Conservation (phyloP, 2,329 filamentous ascomycete genomes). For the Aureobasidium musti region DNA sequence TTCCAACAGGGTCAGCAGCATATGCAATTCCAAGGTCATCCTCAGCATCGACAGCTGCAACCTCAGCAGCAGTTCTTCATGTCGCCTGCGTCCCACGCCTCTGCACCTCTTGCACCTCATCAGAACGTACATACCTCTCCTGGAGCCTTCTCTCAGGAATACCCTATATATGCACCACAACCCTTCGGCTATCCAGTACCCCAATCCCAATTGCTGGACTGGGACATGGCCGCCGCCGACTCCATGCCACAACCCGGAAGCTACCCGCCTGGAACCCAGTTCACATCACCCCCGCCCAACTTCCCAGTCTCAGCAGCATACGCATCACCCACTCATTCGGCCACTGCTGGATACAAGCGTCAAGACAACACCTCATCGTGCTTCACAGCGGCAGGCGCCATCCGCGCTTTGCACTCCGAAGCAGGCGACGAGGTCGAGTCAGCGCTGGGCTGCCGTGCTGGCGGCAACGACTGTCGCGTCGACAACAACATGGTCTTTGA, state of each 20-base stretch:
- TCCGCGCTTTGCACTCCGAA: constrained; percentile 48
- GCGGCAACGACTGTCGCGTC: constrained; percentile 46
- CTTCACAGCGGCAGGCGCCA: constrained; percentile 49
- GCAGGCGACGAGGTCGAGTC: constrained; percentile 44
- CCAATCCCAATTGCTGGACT: constrained; percentile 2
- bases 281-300: background rate
- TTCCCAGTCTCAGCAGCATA: background rate
- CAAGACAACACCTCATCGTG: constrained; percentile 38
- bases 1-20: background rate
- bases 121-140: background rate
- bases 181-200: constrained; percentile 1
- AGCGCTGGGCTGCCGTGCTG: constrained; percentile 46
- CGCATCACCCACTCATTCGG: background rate
- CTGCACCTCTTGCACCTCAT: background rate
- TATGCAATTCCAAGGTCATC: constrained; percentile 4
- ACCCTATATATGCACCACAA: constrained; percentile 18
- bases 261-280: background rate
- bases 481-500: constrained; percentile 48
- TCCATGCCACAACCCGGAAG: background rate
- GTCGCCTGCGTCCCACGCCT: background rate
- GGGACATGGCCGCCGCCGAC: constrained; percentile 21
- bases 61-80: constrained; percentile 17
- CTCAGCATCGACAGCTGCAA: background rate
- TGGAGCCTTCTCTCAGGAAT: background rate
- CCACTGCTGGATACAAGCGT: background rate